Base-by-base conservation (phyloP, 2,329 filamentous ascomycete genomes). In the Epichloe glyceriae region DNA sequence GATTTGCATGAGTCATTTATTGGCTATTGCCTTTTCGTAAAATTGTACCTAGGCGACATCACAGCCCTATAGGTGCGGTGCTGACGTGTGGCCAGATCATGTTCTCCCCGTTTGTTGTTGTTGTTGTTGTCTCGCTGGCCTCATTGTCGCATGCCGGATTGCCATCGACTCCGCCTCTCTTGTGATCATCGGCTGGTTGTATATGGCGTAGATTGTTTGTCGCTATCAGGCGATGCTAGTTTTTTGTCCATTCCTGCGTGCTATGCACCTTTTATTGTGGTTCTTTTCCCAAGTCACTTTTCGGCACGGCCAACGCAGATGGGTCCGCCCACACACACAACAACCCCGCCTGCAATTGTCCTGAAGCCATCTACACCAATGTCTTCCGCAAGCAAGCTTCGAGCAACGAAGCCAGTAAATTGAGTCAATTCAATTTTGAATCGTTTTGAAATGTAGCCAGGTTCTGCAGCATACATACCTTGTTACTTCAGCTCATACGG, bases 301-400 rank as follows among this genome's bases (percentile, higher is more conserved):
- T 45, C 26, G 22, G 19, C 22, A 19, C 22, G 19, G 14, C n/a
- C n/a, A 30, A 15, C 7, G 22, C 15, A 38, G 33, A 39, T n/a
- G 17, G 43, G n/a, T 20, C 10, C 34, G 15, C 5, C 22, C 12
- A 22, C 17, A 38, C 17, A 34, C 22, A 26, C 22, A 26, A 19
- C 47, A 38, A 19, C 50, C n/a, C 35, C 34, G 33, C 46, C 41
- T 40, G 10, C 37, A 12, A 37, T 51, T 34, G 40, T 45, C 40
- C 48, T 65, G 62, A 65, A 64, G 63, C 62, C 64, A 65, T 65
- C 62, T 60, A 55, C 62, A 66, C 55, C 30, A 19, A 39, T 22
- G 12, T 33, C 7, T 17, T 20, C 42, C 35, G 41, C 26, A 33
- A 19, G 26, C 41, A n/a, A 44, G 12, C 22, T 34, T 26, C 26